These are phyloP conservation scores for Nothopassalora personata DNA, from an alignment of 2,329 filamentous ascomycete genomes.

Conservation along the genomic window DNA sequence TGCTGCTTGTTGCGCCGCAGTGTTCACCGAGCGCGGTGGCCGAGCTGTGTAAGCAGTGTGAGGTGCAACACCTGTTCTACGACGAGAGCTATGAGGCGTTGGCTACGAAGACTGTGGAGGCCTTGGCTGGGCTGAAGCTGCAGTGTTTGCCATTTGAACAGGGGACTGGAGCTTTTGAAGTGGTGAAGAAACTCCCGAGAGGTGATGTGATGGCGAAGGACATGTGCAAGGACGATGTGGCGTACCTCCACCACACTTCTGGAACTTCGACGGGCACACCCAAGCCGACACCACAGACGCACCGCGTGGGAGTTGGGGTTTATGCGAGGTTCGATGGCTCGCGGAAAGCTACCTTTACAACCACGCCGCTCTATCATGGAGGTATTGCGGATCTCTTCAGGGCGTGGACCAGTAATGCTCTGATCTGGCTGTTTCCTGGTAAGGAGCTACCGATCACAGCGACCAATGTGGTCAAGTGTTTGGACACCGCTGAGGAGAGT, in stretches of 20 bases:
- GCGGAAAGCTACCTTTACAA: constrained; percentile 53
- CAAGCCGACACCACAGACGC: constrained; percentile 57
- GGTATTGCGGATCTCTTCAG: constrained; percentile 59
- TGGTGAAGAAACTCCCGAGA: not conserved
- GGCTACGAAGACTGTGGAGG: constrained; percentile 26
- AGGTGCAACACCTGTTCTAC: constrained; percentile 42
- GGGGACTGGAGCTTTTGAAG: constrained; percentile 3
- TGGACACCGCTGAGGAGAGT: constrained; percentile 36
- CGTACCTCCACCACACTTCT: constrained; percentile 60
- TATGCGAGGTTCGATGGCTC: constrained; percentile 44
- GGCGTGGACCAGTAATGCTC: constrained; percentile 55
- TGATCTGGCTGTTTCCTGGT: constrained; percentile 60
- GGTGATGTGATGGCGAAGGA: not conserved
- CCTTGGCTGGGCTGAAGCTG: not conserved
- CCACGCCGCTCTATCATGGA: constrained; percentile 62
- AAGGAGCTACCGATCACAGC: constrained; percentile 53
- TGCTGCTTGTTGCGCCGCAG: constrained; percentile 53
- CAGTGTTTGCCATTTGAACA: constrained; percentile 16
- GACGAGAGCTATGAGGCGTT: constrained; percentile 38
- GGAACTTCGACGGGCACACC: constrained; percentile 60
- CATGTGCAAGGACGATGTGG: constrained; percentile 39
- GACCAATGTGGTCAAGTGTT: constrained; percentile 47
- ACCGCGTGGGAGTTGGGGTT: constrained; percentile 51
- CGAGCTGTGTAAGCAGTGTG: constrained; percentile 49
- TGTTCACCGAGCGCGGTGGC: constrained; percentile 45